These are phyloP conservation scores for Dioszegia aurantiaca DNA, from an alignment of 768 basidiomycete genomes.

Conservation along the genomic window DNA sequence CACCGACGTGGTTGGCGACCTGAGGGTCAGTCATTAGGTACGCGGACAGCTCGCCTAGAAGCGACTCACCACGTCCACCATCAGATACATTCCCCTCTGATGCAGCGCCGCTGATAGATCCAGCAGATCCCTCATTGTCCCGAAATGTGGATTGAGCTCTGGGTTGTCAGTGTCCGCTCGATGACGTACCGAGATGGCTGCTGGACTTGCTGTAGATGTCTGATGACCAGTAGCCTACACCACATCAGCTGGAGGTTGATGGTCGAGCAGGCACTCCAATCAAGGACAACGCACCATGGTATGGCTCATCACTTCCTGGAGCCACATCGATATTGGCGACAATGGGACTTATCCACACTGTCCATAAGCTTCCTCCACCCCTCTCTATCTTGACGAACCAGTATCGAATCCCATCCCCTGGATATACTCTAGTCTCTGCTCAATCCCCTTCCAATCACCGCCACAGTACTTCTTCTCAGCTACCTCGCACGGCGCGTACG, in stretches of 20 bases:
- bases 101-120: constrained; percentile 47
- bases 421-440: constrained; percentile 50
- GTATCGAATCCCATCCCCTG: constrained; percentile 54
- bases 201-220: constrained; percentile 36
- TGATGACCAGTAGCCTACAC: constrained; percentile 44
- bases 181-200: neutral
- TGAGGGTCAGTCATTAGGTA: constrained; percentile 13
- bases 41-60: neutral
- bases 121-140: constrained; percentile 43
- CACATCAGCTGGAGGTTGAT: neutral
- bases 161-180: neutral
- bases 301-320: constrained; percentile 35
- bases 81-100: constrained; percentile 50
- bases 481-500: constrained; percentile 23
- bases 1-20: constrained; percentile 82
- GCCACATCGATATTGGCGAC: constrained; percentile 48
- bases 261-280: neutral
- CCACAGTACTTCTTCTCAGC: constrained; percentile 45
- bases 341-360: constrained; percentile 53
- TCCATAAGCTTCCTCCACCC: neutral
- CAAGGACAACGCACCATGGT: constrained; percentile 42
- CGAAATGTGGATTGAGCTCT: constrained; percentile 50
- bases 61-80: constrained; percentile 51
- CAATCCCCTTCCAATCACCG: constrained; percentile 49
- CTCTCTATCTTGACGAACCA: constrained; percentile 15